These are phyloP conservation scores for Ceratocystis huliohia DNA, from an alignment of 2,329 filamentous ascomycete species.

Conservation along the genomic window DNA sequence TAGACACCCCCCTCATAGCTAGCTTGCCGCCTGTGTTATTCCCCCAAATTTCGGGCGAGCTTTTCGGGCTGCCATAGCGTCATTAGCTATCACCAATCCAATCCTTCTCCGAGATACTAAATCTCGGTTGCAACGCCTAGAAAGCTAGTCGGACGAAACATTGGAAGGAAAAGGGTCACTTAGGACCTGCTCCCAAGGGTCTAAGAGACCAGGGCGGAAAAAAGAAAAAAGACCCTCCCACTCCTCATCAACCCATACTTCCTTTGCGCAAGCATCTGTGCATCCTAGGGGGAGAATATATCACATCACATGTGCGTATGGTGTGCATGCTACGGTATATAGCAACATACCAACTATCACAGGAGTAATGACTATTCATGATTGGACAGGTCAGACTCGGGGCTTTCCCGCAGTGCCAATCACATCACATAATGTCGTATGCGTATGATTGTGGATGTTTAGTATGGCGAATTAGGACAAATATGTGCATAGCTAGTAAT, in stretches of 20 bases:
- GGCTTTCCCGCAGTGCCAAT: neutral
- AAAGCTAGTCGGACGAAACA: neutral
- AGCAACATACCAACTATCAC: too few relatives aligned
- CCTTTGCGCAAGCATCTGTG: too few relatives aligned
- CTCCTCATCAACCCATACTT: too few relatives aligned
- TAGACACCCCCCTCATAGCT: neutral
- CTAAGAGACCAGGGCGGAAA: neutral
- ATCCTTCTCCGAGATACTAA: conserved; percentile 1
- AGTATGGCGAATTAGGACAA: too few relatives aligned
- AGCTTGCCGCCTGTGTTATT: neutral
- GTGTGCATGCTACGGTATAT: too few relatives aligned
- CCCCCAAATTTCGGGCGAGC: neutral
- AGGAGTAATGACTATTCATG: neutral
- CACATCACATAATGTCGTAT: neutral
- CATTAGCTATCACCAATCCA: neutral
- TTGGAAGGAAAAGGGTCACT: neutral
- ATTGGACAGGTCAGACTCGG: neutral
- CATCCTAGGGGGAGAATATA: too few relatives aligned
- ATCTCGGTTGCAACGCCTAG: conserved; percentile 3
- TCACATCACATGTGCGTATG: too few relatives aligned
- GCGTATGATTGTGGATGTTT: neutral
- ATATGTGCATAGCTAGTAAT: neutral
- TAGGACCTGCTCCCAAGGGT: neutral
- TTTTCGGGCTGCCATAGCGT: neutral
- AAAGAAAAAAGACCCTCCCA: neutral